These are phyloP conservation scores for Alliaria petiolata DNA, from an alignment of 345 rosid species.

Conservation along the genomic window DNA sequence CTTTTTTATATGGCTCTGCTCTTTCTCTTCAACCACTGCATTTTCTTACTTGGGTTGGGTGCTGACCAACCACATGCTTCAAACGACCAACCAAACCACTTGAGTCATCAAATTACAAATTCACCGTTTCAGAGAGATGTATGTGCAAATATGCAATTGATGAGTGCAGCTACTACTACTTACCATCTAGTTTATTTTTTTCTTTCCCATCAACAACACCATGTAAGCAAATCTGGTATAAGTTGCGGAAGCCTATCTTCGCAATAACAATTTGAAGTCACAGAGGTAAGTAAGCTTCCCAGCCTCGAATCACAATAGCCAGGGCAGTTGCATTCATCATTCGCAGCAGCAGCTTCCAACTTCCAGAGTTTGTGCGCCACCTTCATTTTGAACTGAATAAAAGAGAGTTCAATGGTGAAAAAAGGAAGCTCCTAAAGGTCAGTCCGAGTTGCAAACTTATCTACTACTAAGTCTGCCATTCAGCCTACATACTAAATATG, in stretches of 20 bases:
- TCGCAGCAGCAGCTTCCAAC: slow-evolving; percentile 1
- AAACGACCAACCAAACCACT: slow-evolving; percentile 4
- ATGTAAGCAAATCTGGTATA: slow-evolving; percentile 1
- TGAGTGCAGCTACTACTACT: not conserved
- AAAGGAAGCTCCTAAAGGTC: not conserved
- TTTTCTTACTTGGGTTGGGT: not conserved
- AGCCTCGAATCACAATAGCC: not conserved
- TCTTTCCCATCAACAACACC: not conserved
- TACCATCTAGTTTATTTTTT: not conserved
- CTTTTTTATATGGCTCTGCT: not conserved
- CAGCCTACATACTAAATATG: not conserved
- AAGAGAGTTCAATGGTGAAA: not conserved
- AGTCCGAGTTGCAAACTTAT: slow-evolving; percentile 3
- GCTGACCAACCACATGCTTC: not conserved
- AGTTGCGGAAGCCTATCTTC: slow-evolving; percentile 10
- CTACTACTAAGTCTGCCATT: not conserved
- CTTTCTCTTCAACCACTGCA: not conserved
- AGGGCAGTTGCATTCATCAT: not conserved
- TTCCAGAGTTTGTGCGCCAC: not conserved
- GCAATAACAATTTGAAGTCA: not conserved
- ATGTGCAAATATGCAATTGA: not conserved
- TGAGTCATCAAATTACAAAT: not conserved
- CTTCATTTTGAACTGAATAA: not conserved
- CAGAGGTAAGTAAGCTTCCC: not conserved
- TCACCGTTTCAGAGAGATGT: not conserved